Evolutionary conservation across 2,329 filamentous ascomycete genomes (phyloP).

Genomic region (Phialemonium atrogriseum): DNA sequence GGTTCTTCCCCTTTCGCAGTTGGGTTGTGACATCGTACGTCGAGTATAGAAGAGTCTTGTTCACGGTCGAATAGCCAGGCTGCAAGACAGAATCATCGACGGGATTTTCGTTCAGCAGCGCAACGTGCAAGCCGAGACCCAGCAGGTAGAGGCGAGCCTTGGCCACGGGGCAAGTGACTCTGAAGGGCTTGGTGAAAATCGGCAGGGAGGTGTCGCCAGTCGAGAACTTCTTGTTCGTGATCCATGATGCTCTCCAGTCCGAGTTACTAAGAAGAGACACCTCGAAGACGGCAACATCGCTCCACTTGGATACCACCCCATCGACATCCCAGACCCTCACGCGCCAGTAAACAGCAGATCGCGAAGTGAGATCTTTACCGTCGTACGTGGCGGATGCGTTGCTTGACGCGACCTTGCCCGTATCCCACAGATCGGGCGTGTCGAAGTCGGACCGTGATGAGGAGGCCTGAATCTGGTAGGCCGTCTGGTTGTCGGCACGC

Average conservation of each 20-base stretch:
- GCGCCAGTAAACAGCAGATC: conserved; percentile 6
- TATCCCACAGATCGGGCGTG: conserved; percentile 6
- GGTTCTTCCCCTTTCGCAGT: conserved; percentile 6
- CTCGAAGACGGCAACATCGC: conserved; percentile 4
- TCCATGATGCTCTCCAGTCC: conserved; percentile 9
- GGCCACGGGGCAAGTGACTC: conserved; percentile 1
- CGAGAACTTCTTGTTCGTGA: conserved; percentile 3
- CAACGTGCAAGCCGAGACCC: conserved; percentile 7
- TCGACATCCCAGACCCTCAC: conserved; percentile 6
- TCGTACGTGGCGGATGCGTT: conserved; percentile 2
- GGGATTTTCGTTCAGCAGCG: conserved; percentile 4
- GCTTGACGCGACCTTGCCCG: background rate
- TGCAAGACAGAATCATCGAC: conserved; percentile 7
- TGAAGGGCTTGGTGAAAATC: conserved; percentile 6
- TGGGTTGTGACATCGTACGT: conserved; percentile 6
- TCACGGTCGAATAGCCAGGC: conserved; percentile 6
- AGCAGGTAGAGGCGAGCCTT: conserved; percentile 7
- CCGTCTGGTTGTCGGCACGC: conserved; percentile 2
- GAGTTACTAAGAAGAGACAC: conserved; percentile 1
- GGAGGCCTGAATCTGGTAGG: conserved; percentile 4
- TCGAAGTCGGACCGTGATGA: background rate
- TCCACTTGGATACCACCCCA: conserved; percentile 4
- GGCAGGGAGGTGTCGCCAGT: conserved; percentile 3
- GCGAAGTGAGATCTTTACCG: conserved; percentile 3
- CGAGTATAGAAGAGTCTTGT: conserved; percentile 9